Conservation (phyloP, 306 rosid species). For the Alnus rubra region DNA sequence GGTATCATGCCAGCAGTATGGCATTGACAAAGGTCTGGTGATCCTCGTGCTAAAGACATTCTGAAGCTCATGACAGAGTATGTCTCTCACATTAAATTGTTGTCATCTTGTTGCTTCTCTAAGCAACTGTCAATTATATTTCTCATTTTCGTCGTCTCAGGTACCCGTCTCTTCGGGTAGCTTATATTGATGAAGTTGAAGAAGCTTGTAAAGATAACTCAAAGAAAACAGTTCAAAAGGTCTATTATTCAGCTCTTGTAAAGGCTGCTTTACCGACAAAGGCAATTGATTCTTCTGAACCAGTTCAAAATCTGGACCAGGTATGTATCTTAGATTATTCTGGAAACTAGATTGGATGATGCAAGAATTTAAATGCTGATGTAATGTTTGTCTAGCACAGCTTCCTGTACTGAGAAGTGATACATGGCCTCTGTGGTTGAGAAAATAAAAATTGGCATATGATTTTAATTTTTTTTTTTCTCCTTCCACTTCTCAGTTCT, state of each 20-base stretch:
- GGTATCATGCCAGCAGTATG: conserved; percentile 90
- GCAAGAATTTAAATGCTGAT: not conserved
- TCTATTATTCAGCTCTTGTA: conserved; percentile 82
- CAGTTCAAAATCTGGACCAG: conserved; percentile 80
- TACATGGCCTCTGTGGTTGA: not conserved
- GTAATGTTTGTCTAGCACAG: not conserved
- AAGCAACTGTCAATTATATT: conserved; percentile 21
- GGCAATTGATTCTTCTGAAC: conserved; percentile 73
- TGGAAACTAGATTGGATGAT: not conserved
- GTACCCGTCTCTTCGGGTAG: conserved; percentile 92
- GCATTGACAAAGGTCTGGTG: conserved; percentile 85
- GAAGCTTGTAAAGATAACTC: conserved; percentile 61
- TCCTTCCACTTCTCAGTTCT: not conserved
- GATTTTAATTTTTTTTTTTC: not conserved
- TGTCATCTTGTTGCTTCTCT: conserved; percentile 23
- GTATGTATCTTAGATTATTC: conserved; percentile 44
- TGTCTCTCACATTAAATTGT: conserved; percentile 22
- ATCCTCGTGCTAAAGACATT: conserved; percentile 78
- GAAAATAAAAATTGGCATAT: not conserved
- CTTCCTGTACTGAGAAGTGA: not conserved
- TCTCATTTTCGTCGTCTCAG: conserved; percentile 42
- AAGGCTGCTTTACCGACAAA: conserved; percentile 81
- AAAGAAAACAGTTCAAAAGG: conserved; percentile 62
- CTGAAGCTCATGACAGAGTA: conserved; percentile 85
- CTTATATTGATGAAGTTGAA: conserved; percentile 96